Conservation (phyloP, 257 asterid genomes). For the Mentha longifolia region DNA sequence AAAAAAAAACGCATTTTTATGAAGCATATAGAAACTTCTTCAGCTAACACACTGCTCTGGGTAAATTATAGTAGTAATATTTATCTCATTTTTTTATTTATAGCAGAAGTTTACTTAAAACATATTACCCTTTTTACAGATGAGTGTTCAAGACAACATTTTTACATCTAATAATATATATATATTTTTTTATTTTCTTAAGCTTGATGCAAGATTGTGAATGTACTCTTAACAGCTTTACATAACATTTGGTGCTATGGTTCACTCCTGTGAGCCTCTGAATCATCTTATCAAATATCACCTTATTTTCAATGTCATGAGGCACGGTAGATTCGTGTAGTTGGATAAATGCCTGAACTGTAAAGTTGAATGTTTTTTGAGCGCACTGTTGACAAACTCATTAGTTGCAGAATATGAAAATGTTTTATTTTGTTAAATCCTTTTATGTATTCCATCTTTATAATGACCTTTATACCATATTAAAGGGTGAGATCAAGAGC, state of each 20-base stretch:
- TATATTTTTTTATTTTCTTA: not conserved
- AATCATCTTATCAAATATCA: conserved; percentile 9
- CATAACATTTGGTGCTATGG: not conserved
- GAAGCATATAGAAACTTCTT: not conserved
- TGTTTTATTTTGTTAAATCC: not conserved
- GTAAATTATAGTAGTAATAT: not conserved
- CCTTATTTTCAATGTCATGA: not conserved
- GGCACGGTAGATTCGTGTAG: not conserved
- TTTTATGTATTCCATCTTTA: not conserved
- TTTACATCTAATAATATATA: not conserved
- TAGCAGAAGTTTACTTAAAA: not conserved
- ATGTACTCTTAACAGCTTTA: conserved; percentile 4
- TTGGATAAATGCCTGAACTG: not conserved
- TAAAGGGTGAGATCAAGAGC: conserved; percentile 10
- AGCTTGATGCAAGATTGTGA: conserved; percentile 17
- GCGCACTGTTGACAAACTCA: not conserved
- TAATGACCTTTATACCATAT: not conserved
- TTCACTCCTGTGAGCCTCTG: conserved; percentile 8
- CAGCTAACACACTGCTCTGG: too few relatives aligned
- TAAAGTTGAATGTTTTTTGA: not conserved
- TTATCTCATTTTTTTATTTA: not conserved
- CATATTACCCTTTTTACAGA: not conserved
- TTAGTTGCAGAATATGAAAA: not conserved
- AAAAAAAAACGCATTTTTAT: not conserved
- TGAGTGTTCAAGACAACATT: not conserved